Conservation (phyloP, 2,329 filamentous ascomycete species). For the Cercospora sp. region DNA sequence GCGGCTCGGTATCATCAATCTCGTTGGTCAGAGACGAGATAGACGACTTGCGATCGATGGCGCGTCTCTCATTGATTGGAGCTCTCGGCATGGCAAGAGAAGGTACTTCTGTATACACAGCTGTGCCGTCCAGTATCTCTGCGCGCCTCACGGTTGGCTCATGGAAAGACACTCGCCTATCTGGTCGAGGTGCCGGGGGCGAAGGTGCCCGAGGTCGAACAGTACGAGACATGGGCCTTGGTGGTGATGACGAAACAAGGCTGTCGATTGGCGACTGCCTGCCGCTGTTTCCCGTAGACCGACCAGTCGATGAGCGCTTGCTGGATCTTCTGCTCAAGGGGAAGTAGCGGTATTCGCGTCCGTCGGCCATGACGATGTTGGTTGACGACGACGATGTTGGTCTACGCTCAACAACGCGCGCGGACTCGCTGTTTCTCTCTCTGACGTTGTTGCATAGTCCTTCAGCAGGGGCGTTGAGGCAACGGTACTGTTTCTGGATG, state of each 20-base stretch:
- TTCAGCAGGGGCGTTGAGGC: slow-evolving; percentile 25
- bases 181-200: slow-evolving; percentile 15
- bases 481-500: slow-evolving; percentile 27
- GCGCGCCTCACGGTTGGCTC: slow-evolving; percentile 15
- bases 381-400: slow-evolving; percentile 20
- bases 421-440: slow-evolving; percentile 17
- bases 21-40: slow-evolving; percentile 20
- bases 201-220: slow-evolving; percentile 25
- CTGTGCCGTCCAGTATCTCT: slow-evolving; percentile 29
- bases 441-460: slow-evolving; percentile 30
- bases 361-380: slow-evolving; percentile 31
- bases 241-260: slow-evolving; percentile 24
- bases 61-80: slow-evolving; percentile 23
- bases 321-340: slow-evolving; percentile 26
- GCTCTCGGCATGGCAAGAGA: slow-evolving; percentile 27
- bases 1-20: slow-evolving; percentile 20
- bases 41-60: slow-evolving; percentile 12
- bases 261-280: slow-evolving; percentile 25
- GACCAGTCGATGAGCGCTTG: slow-evolving; percentile 26
- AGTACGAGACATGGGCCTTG: slow-evolving; percentile 16
- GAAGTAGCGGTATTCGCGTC: slow-evolving; percentile 28
- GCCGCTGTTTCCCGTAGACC: slow-evolving; percentile 15
- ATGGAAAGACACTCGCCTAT: slow-evolving; percentile 12
- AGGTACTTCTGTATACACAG: slow-evolving; percentile 30
- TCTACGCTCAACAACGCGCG: slow-evolving; percentile 26